Evolutionary conservation across 257 asterid genomes (phyloP).

Genomic region (Scutellaria minor): DNA sequence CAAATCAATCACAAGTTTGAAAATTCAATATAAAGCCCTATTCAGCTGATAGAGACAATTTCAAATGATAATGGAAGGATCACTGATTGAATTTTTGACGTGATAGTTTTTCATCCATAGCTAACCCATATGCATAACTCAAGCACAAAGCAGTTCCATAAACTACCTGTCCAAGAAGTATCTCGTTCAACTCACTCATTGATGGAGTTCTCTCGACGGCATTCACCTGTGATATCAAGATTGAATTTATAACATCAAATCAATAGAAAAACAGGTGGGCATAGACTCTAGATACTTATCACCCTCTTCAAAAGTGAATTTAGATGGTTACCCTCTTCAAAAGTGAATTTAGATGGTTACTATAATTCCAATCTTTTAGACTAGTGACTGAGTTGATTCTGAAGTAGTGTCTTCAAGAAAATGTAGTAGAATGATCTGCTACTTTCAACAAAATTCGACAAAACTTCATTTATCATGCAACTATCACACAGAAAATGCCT

Average conservation of each 20-base stretch:
- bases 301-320: slow-evolving; percentile 20
- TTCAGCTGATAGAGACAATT: not conserved
- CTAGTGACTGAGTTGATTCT: slow-evolving; percentile 5
- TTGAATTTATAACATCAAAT: slow-evolving; percentile 27
- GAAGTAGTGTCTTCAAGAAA: slow-evolving; percentile 22
- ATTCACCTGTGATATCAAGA: slow-evolving; percentile 67
- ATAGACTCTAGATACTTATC: slow-evolving; percentile 14
- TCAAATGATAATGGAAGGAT: slow-evolving; percentile 13
- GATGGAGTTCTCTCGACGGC: slow-evolving; percentile 98
- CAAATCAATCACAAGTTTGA: slow-evolving; percentile 16
- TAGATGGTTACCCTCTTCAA: slow-evolving; percentile 23
- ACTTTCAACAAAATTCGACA: slow-evolving; percentile 11
- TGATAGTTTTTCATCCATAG: not conserved
- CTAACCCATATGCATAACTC: slow-evolving; percentile 20
- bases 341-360: slow-evolving; percentile 15
- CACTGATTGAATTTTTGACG: not conserved
- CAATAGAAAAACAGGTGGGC: slow-evolving; percentile 15
- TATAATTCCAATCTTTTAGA: not conserved
- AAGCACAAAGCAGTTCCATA: slow-evolving; percentile 37
- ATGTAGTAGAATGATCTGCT: not conserved
- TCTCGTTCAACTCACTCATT: slow-evolving; percentile 97
- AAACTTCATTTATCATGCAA: slow-evolving; percentile 12
- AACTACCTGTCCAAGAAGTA: slow-evolving; percentile 93
- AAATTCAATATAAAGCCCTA: slow-evolving; percentile 1
- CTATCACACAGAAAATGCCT: slow-evolving; percentile 13